phyloP scores from a whole-genome alignment of 176 grass and related monocot genomes.

The Rhynchospora tenuis region DNA sequence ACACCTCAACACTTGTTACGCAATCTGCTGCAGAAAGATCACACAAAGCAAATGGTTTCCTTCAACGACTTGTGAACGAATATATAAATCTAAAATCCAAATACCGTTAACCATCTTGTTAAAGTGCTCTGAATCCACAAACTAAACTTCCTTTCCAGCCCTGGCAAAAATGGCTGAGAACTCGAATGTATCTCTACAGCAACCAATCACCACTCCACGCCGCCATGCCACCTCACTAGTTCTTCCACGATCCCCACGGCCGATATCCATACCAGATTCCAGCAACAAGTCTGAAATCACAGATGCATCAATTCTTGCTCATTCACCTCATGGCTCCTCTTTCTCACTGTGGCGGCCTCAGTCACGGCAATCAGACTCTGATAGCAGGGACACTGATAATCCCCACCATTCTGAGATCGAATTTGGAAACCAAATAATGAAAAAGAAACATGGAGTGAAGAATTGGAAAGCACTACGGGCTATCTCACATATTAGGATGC shows the following conservation, averaged over 20 bases:
- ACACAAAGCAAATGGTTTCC: neutral
- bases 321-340: conserved; percentile 6
- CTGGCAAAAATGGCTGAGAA: neutral
- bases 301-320: conserved; percentile 11
- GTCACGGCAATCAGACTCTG: neutral
- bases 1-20: neutral
- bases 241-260: neutral
- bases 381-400: neutral
- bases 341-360: conserved; percentile 19
- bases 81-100: conserved; percentile 17
- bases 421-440: neutral
- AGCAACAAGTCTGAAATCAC: neutral
- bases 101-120: neutral
- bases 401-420: neutral
- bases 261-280: neutral
- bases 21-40: neutral
- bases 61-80: neutral
- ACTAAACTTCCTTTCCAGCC: neutral
- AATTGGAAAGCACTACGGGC: conserved; percentile 76
- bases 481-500: conserved; percentile 62
- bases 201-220: neutral
- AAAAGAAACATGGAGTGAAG: conserved; percentile 23
- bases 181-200: neutral
- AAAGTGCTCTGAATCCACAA: neutral
- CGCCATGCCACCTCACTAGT: neutral